These are phyloP conservation scores for Amorphotheca resinae DNA, from an alignment of 495 filamentous ascomycete genomes.

Conservation along the genomic window DNA sequence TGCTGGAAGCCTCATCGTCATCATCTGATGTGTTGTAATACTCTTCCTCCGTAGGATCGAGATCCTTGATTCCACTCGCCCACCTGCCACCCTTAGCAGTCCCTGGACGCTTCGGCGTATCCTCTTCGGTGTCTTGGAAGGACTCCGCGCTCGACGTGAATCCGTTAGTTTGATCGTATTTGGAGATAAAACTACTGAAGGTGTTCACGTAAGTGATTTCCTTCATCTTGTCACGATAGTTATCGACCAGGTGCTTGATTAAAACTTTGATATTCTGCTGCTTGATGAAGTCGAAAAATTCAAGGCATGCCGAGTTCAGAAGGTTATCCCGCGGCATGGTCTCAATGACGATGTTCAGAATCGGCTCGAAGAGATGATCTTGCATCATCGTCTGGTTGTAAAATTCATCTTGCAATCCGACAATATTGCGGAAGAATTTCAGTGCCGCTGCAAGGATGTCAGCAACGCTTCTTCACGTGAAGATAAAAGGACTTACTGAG, in stretches of 20 bases:
- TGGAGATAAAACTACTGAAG: conserved; percentile 59
- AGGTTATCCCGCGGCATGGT: conserved; percentile 96
- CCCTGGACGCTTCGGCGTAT: conserved; percentile 37
- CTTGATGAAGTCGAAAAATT: conserved; percentile 87
- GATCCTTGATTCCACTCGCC: conserved; percentile 58
- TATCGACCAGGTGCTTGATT: conserved; percentile 76
- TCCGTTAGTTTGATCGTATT: conserved; percentile 73
- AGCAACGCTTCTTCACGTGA: neutral
- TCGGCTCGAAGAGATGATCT: conserved; percentile 73
- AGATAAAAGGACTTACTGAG: conserved; percentile 48
- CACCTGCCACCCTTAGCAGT: conserved; percentile 54
- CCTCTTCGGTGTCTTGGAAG: conserved; percentile 35
- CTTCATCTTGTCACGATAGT: conserved; percentile 71
- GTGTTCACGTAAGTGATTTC: conserved; percentile 76
- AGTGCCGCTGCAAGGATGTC: conserved; percentile 52
- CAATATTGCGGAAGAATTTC: conserved; percentile 86
- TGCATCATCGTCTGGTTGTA: conserved; percentile 80
- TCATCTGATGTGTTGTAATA: conserved; percentile 91
- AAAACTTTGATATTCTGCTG: conserved; percentile 72
- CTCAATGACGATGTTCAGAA: conserved; percentile 75
- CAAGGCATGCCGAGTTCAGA: conserved; percentile 88
- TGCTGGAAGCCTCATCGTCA: conserved; percentile 51
- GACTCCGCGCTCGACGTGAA: conserved; percentile 48
- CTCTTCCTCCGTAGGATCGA: conserved; percentile 80
- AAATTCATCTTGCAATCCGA: conserved; percentile 82